phyloP scores from a whole-genome alignment of 768 basidiomycete genomes.

The Rhizopogon vesiculosus region DNA sequence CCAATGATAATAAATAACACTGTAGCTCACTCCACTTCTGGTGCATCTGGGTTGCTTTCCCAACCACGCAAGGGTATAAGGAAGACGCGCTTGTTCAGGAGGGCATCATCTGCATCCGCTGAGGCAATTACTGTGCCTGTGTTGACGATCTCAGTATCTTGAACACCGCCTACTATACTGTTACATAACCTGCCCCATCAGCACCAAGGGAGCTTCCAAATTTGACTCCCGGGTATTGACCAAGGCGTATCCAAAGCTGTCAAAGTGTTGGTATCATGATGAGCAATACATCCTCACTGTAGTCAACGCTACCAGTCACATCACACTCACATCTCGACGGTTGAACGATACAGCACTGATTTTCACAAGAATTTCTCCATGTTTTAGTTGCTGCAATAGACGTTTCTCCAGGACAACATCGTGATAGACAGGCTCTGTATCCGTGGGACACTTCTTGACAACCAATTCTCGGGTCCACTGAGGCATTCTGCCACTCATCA shows the following conservation, averaged over 20 bases:
- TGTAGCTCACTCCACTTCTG: slow-evolving; percentile 53
- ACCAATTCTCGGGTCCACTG: slow-evolving; percentile 43
- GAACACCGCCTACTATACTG: background rate
- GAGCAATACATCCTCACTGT: background rate
- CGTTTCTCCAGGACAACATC: slow-evolving; percentile 50
- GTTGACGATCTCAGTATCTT: background rate
- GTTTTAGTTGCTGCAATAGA: slow-evolving; percentile 45
- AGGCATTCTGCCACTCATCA: slow-evolving; percentile 23
- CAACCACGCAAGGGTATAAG: slow-evolving; percentile 77
- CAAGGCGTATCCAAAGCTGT: slow-evolving; percentile 72
- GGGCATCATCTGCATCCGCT: slow-evolving; percentile 44
- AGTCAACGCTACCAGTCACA: background rate
- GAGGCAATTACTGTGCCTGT: slow-evolving; percentile 63
- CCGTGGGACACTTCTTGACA: slow-evolving; percentile 37
- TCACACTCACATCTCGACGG: slow-evolving; percentile 56
- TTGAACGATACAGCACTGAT: slow-evolving; percentile 73
- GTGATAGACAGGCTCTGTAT: slow-evolving; percentile 43
- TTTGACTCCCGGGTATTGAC: slow-evolving; percentile 59
- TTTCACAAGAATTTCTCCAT: slow-evolving; percentile 61
- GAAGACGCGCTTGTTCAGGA: slow-evolving; percentile 66
- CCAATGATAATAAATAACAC: background rate
- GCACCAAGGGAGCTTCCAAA: slow-evolving; percentile 60
- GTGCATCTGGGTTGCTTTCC: slow-evolving; percentile 57
- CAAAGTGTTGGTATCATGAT: background rate
- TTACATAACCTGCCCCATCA: slow-evolving; percentile 62